Conservation (phyloP, 768 basidiomycete genomes). For the Mycena leptocephala region DNA sequence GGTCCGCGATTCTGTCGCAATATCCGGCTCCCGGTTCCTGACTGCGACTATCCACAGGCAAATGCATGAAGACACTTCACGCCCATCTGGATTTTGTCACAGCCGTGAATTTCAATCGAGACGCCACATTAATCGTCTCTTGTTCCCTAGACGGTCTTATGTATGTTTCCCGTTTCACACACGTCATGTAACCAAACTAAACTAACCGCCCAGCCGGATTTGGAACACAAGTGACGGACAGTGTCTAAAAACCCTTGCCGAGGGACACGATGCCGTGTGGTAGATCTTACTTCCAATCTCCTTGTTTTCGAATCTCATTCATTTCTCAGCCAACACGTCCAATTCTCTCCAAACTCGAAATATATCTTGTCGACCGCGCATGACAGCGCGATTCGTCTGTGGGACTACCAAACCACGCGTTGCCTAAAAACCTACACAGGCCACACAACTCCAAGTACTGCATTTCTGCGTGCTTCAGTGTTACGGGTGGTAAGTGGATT, state of each 20-base stretch:
- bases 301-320: not conserved
- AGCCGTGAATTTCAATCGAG: conserved; percentile 94
- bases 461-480: conserved; percentile 87
- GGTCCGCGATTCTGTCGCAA: conserved; percentile 61
- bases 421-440: conserved; percentile 93
- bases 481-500: conserved; percentile 92
- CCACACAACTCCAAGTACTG: conserved; percentile 90
- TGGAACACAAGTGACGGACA: conserved; percentile 96
- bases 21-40: conserved; percentile 26
- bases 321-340: conserved; percentile 82
- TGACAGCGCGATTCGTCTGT: conserved; percentile 93
- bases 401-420: conserved; percentile 94
- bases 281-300: conserved; percentile 48
- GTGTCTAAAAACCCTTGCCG: conserved; percentile 96
- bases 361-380: conserved; percentile 96
- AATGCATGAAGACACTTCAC: conserved; percentile 88
- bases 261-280: conserved; percentile 91
- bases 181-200: not conserved
- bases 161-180: conserved; percentile 62
- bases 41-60: conserved; percentile 65
- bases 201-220: conserved; percentile 78
- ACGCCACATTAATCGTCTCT: conserved; percentile 93
- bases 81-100: conserved; percentile 97
- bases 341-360: conserved; percentile 96
- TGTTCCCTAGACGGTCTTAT: conserved; percentile 95